phyloP scores from a whole-genome alignment of 768 basidiomycete species.

The Dioszegia aurantiaca region DNA sequence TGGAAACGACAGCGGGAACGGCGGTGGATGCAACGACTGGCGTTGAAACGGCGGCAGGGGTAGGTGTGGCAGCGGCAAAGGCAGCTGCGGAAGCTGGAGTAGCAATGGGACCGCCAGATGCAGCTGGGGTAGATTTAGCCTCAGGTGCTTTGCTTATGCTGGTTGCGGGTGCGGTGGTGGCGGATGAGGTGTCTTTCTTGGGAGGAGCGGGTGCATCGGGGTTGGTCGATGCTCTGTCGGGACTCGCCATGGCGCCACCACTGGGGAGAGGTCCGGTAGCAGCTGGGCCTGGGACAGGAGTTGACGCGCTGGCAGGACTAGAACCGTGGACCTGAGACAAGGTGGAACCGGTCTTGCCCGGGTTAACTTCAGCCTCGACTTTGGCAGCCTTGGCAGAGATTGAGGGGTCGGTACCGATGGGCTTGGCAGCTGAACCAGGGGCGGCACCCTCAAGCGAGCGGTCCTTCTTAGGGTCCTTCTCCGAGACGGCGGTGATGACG shows the following conservation, averaged over 20 bases:
- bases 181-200: conserved; percentile 13
- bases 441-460: conserved; percentile 27
- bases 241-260: conserved; percentile 18
- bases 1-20: conserved; percentile 7
- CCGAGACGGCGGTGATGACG: conserved; percentile 38
- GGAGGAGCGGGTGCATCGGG: conserved; percentile 10
- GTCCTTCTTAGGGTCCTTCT: conserved; percentile 44
- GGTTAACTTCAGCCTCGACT: conserved; percentile 32
- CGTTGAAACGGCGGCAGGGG: conserved; percentile 4
- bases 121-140: conserved; percentile 7
- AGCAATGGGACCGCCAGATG: too few species aligned
- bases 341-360: conserved; percentile 20
- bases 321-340: not conserved
- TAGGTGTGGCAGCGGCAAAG: not conserved
- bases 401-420: conserved; percentile 33
- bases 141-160: not conserved
- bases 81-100: conserved; percentile 4
- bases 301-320: too few species aligned
- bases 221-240: conserved; percentile 13
- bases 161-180: conserved; percentile 6
- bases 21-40: conserved; percentile 7
- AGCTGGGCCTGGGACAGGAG: conserved; percentile 6
- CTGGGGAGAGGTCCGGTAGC: conserved; percentile 15
- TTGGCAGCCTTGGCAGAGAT: conserved; percentile 38
- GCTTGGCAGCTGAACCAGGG: conserved; percentile 27